These are phyloP conservation scores for Hypericum perforatum DNA, from an alignment of 345 rosid genomes.

Conservation along the genomic window DNA sequence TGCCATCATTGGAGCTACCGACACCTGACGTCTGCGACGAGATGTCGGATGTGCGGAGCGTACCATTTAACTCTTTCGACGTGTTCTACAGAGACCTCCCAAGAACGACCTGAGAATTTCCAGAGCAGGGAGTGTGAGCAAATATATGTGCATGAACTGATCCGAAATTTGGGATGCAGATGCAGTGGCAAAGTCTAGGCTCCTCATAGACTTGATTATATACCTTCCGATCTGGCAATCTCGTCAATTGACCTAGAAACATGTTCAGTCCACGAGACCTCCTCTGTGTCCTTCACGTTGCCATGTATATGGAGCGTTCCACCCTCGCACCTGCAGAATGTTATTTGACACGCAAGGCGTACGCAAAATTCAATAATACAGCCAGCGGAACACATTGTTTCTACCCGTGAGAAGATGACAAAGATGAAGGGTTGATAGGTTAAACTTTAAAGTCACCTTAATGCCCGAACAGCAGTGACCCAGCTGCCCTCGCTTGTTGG, in stretches of 20 bases:
- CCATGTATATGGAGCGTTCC: slow-evolving; percentile 84
- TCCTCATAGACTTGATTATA: neutral
- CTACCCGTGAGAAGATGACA: neutral
- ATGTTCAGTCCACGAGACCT: slow-evolving; percentile 43
- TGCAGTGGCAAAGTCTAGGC: no score
- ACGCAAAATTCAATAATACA: neutral
- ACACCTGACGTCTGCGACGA: slow-evolving; percentile 80
- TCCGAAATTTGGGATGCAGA: neutral
- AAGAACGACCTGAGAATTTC: slow-evolving; percentile 43
- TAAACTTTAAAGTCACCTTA: slow-evolving; percentile 45
- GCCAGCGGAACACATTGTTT: no score
- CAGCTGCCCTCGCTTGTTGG: slow-evolving; percentile 88
- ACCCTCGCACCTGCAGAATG: slow-evolving; percentile 56
- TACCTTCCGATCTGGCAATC: slow-evolving; percentile 72
- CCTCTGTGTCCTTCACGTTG: slow-evolving; percentile 73
- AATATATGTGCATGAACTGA: neutral
- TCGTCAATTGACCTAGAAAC: slow-evolving; percentile 41
- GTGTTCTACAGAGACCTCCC: slow-evolving; percentile 64
- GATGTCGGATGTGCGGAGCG: slow-evolving; percentile 86
- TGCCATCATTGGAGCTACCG: slow-evolving; percentile 14
- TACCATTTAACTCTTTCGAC: slow-evolving; percentile 94
- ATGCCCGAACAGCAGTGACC: slow-evolving; percentile 72
- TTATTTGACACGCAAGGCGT: neutral
- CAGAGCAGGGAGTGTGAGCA: neutral
- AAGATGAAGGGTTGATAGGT: neutral